Base-by-base conservation (phyloP, 495 filamentous ascomycete genomes). In the Annulohypoxylon stygium region DNA sequence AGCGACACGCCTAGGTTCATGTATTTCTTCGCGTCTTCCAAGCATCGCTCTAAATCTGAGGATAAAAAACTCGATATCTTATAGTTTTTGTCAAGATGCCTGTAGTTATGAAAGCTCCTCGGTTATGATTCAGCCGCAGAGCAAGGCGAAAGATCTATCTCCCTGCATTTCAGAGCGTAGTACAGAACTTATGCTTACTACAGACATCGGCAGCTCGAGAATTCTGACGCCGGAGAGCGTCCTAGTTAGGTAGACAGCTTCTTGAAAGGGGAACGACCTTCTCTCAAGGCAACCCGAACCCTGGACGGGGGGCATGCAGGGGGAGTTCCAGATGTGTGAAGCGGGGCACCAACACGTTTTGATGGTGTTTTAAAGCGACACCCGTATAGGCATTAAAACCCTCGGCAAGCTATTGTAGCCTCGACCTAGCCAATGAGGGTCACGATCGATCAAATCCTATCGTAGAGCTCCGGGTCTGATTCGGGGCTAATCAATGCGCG, bases 261-360 rank as follows among this genome's bases (percentile, higher is more conserved):
- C 58, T 62, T 41, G 7, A 70, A 70, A 41, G 3, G 37, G 59
- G 0, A 26, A 47, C 47, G 20, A 12, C 36, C 18, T 26, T 20
- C 14, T 9, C 14, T 33, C 36, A 55, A 12, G 14, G 10, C 16
- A 37, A 34, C 50, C 16, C 55, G 59, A 70, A 57, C 67, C 48
- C 58, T 23, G 23, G 25, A 62, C 18, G 39, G 43, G 16, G n/a
- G 26, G 47, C 18, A 73, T 69, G 65, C 65, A 73, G 65, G 65
- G 70, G 70, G 60, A 12, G 63, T 69, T 69, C 70, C 60, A 61
- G 36, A 47, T 33, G 43, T 54, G 20, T 23, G 33, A 55, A 48
- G 70, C 65, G 70, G 70, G 70, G 60, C 54, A 55, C 26, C 54
- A 65, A 39, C 41, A 69, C 48, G 70, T 73, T 73, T 73, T 73